A percentile compares a stretch with the other conserved stretches of the same genome.
These are phyloP conservation scores for Nemania sp. DNA, from an alignment of 2,329 filamentous ascomycete genomes.

Conservation along the genomic window DNA sequence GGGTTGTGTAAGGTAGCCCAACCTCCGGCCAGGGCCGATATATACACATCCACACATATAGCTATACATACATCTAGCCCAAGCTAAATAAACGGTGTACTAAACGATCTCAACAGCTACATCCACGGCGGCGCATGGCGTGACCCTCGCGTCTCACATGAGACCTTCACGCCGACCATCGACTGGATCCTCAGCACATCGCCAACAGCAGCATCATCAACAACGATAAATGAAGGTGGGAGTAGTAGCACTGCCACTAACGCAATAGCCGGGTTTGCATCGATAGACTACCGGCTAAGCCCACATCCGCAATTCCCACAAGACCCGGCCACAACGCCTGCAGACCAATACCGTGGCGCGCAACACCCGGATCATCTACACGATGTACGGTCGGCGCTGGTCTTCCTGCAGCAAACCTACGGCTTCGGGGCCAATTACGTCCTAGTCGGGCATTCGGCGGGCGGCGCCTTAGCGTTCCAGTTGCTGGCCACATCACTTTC, in stretches of 20 bases:
- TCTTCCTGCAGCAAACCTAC: conserved; percentile 61
- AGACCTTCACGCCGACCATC: conserved; percentile 61
- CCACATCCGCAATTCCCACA: conserved; percentile 62
- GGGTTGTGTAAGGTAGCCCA: conserved; percentile 48
- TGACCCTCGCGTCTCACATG: conserved; percentile 64
- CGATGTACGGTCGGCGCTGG: conserved; percentile 66
- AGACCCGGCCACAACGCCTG: conserved; percentile 55
- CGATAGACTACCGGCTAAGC: conserved; percentile 73
- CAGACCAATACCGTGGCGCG: conserved; percentile 56
- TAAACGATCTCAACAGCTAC: conserved; percentile 53
- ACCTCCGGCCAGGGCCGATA: neutral
- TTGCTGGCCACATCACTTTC: conserved; percentile 55
- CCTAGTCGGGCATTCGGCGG: conserved; percentile 72
- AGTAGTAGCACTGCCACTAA: neutral
- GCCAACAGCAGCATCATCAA: neutral
- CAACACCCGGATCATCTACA: conserved; percentile 70
- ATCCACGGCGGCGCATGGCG: conserved; percentile 75
- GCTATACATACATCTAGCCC: too few relatives aligned
- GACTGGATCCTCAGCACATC: conserved; percentile 53
- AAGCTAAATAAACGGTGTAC: conserved; percentile 1
- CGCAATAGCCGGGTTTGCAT: conserved; percentile 70
- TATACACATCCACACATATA: neutral
- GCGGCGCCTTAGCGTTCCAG: conserved; percentile 73
- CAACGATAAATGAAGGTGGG: neutral
- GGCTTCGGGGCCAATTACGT: conserved; percentile 62